Conservation (phyloP, 73 alveolate species). For the Breviolum minutum region DNA sequence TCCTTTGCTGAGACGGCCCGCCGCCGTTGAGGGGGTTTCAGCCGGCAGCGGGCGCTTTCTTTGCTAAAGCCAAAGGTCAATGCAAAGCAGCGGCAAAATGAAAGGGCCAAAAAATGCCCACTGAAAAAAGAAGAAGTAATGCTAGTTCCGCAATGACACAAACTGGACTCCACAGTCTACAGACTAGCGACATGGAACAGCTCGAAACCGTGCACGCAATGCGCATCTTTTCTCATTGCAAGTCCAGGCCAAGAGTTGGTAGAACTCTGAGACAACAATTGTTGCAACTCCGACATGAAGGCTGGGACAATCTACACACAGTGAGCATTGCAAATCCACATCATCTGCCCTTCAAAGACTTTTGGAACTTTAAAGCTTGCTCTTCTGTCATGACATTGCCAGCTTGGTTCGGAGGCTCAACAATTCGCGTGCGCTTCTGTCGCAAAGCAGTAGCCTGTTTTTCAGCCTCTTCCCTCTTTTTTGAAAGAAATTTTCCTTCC, state of each 20-base stretch:
- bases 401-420: not conserved
- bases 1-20: not conserved
- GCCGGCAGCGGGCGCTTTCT: conserved; percentile 52
- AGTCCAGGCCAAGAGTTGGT: no score
- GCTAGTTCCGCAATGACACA: not conserved
- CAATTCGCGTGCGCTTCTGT: conserved; percentile 47
- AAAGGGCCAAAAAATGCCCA: not conserved
- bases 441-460: conserved; percentile 55
- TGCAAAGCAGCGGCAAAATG: not conserved
- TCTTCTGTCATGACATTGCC: conserved; percentile 76
- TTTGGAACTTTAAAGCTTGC: conserved; percentile 80
- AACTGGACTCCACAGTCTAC: not conserved
- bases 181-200: no score
- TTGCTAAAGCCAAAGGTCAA: conserved; percentile 33
- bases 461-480: conserved; percentile 77
- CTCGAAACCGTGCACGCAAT: no score
- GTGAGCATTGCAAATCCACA: not conserved
- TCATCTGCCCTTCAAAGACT: conserved; percentile 56
- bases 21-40: conserved; percentile 56
- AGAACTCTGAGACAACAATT: no score
- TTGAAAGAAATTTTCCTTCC: conserved; percentile 55
- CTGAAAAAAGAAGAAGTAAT: not conserved
- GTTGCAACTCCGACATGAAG: no score
- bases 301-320: not conserved
- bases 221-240: no score